Base-by-base conservation (phyloP, 345 rosid genomes). In the Kernera saxatilis region DNA sequence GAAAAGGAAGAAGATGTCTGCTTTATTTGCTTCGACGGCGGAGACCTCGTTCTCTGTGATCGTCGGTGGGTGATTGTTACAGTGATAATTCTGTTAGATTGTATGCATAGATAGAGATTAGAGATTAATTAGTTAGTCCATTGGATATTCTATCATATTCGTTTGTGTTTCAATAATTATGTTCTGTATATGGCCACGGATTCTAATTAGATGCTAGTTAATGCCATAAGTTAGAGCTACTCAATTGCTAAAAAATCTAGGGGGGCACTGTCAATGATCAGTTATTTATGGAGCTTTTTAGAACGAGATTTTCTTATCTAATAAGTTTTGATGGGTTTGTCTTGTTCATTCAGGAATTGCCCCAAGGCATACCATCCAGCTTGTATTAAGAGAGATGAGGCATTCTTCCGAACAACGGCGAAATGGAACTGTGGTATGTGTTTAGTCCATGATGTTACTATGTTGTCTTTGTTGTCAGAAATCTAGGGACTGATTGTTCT, bases 361-460 rank as follows among this genome's bases (percentile, higher is more conserved):
- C 98, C 99, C 18, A 94, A 94, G 86, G 99, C 99, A 5, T 94
- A 94, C 64, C 99, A 94, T 86, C 92, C 96, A 21, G 78, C 93
- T 59, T 94, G 99, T 78, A 88, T 94, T 43, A 94, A 89, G 78
- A 80, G 99, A 74, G 99, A 94, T 3, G 96, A 88, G 67, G 70
- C 90, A 19, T 94, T 94, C 74, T 94, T 94, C 77, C 82, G 74
- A 54, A 89, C 99, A 15, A 84, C 76, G 73, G 96, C 89, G 3
- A 94, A 89, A 75, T 94, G 99, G 98, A 88, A 88, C 52, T 94
- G 99, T 43, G 99, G 99, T 91, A 89, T 58, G 86, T 78, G 39
- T 50, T n/a, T 72, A 62, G 25, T 61, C 27, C 29, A 17, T 62
- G 62, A 25, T 60, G 39, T 50, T 68, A 15, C 50, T 64, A 21